Evolutionary conservation across 2,329 filamentous ascomycete species (phyloP), one percentile per base, ranked within the genome.

Genomic region (Fusarium torulosum): DNA sequence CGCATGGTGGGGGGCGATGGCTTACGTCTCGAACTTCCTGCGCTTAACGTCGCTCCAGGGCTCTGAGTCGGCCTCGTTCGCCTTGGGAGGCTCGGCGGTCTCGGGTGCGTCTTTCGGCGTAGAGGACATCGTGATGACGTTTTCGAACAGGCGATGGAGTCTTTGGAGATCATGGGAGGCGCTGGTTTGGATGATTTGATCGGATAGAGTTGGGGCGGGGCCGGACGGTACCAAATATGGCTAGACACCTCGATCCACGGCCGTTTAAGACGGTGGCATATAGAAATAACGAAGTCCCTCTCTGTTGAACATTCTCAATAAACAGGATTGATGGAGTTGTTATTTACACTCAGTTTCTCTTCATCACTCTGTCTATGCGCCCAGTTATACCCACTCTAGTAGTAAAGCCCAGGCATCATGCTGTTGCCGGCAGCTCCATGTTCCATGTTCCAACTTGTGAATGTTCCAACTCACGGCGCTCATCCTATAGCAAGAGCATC

Each of bases 1-100:
- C 38, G 38, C 15, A 15, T 27, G 25, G 29, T 17, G 40, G 55
- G 53, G 53, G 47, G 44, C 10, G 10, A n/a, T 35, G 53, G 74
- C 83, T 73, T 79, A 90, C 90, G 82, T 85, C 70, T 89, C 81
- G 73, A 92, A 93, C 72, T 88, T 90, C 59, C 82, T 79, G 74
- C 87, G 88, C 55, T 85, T 86, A 60, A 89, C 82, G 64, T 85
- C 82, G 70, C 83, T 82, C 84, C 88, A 90, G 2, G 86, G 84
- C 23, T 81, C 76, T 2, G 62, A n/a, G 14, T 45, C 53, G 11
- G 33, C 15, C 20, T 53, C 59, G 20, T 52, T n/a, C 14, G 57
- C 41, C 56, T 73, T 72, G 27, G 47, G 3, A 6, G 60, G 42
- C 45, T 72, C 69, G 7, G 57, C 19, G 19, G 53, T 14, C 6